Percentiles rank a stretch among this genome's conserved stretches.
Evolutionary conservation across 108 stramenopile species (phyloP).

Genomic region (Cyclostephanos tholiformis): DNA sequence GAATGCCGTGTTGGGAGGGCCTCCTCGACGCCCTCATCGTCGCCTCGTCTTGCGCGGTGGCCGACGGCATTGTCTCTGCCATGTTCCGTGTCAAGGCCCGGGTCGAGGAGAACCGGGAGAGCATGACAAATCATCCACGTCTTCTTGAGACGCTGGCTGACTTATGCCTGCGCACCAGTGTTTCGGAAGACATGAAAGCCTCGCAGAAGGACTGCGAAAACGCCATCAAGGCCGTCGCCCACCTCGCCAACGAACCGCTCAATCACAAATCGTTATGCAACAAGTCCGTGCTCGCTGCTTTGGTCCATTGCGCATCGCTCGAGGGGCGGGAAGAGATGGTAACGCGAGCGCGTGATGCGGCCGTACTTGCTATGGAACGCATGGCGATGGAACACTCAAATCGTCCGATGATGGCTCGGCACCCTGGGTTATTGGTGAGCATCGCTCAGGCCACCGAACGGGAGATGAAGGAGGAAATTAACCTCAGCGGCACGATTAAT

Average conservation of each 20-base stretch:
- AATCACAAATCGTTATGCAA: constrained; percentile 76
- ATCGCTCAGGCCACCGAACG: constrained; percentile 80
- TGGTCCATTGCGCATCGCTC: constrained; percentile 63
- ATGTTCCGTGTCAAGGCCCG: constrained; percentile 85
- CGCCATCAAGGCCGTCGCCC: constrained; percentile 82
- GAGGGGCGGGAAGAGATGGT: constrained; percentile 39
- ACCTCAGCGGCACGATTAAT: constrained; percentile 16
- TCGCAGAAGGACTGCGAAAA: constrained; percentile 69
- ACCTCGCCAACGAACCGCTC: constrained; percentile 74
- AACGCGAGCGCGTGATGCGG: constrained; percentile 70
- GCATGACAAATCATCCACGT: constrained; percentile 72
- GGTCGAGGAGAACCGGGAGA: constrained; percentile 70
- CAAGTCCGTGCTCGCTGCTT: constrained; percentile 63
- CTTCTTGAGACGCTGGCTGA: constrained; percentile 73
- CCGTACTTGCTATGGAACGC: constrained; percentile 78
- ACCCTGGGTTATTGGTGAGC: constrained; percentile 67
- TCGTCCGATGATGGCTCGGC: constrained; percentile 77
- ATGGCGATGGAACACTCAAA: constrained; percentile 82
- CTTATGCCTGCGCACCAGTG: constrained; percentile 36
- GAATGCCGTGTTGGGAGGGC: constrained; percentile 63
- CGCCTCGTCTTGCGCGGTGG: constrained; percentile 63
- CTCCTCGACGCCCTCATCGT: constrained; percentile 78
- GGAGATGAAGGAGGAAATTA: constrained; percentile 65
- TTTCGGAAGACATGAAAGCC: constrained; percentile 20
- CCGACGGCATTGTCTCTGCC: constrained; percentile 67